These are phyloP conservation scores for Lepraria neglecta DNA, from an alignment of 495 filamentous ascomycete species.

Conservation along the genomic window DNA sequence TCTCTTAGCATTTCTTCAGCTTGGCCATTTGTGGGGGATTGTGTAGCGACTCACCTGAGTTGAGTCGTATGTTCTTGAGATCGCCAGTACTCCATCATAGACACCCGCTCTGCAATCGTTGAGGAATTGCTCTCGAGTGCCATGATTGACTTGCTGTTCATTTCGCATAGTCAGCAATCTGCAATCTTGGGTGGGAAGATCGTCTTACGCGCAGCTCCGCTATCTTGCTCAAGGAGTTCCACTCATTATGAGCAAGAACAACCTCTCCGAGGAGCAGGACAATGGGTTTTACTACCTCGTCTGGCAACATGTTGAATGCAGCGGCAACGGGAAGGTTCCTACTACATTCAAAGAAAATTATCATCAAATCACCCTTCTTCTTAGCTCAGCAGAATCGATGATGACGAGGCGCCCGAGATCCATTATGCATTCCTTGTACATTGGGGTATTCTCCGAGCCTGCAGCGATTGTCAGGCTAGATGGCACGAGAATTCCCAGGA, in stretches of 20 bases:
- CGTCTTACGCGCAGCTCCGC: constrained; percentile 47
- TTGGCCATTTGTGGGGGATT: not conserved
- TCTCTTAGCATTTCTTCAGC: not conserved
- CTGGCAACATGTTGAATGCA: constrained; percentile 16
- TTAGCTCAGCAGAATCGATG: not conserved
- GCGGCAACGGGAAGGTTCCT: not conserved
- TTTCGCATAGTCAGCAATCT: constrained; percentile 3
- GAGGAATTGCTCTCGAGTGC: constrained; percentile 48
- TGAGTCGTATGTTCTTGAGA: constrained; percentile 56
- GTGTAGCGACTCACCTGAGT: constrained; percentile 39
- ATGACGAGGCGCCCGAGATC: not conserved
- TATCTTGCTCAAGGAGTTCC: constrained; percentile 48
- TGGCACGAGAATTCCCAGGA: not conserved
- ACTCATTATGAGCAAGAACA: constrained; percentile 49
- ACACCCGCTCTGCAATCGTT: constrained; percentile 46
- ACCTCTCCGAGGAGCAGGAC: constrained; percentile 54
- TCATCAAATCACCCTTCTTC: not conserved
- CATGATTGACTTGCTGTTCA: constrained; percentile 49
- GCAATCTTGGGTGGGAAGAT: not conserved
- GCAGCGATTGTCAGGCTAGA: constrained; percentile 4
- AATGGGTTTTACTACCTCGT: constrained; percentile 29
- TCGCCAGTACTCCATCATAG: constrained; percentile 52
- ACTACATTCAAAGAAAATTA: constrained; percentile 7
- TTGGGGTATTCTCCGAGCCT: constrained; percentile 2
- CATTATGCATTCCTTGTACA: constrained; percentile 9